phyloP scores from a whole-genome alignment of 768 basidiomycete genomes.

The Daedalea quercina region DNA sequence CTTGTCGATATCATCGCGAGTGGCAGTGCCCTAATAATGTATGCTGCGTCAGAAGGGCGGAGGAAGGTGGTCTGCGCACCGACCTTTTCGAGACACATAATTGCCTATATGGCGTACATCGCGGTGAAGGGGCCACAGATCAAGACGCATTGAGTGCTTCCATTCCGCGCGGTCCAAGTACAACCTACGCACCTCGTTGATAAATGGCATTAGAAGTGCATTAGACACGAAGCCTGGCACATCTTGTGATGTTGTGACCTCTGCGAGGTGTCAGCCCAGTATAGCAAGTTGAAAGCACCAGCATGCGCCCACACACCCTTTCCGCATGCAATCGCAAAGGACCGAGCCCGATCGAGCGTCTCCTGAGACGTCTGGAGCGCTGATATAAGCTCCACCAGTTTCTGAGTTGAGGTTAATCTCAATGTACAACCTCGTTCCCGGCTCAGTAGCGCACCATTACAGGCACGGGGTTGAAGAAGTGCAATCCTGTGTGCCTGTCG shows the following conservation, averaged over 20 bases:
- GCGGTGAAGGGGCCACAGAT: neutral
- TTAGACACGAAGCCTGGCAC: slow-evolving; percentile 96
- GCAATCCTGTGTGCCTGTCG: slow-evolving; percentile 47
- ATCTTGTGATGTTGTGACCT: slow-evolving; percentile 86
- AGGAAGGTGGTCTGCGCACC: neutral
- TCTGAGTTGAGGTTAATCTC: slow-evolving; percentile 29
- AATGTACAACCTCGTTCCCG: neutral
- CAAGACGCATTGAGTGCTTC: too few species aligned
- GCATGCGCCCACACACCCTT: slow-evolving; percentile 51
- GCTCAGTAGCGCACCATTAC: slow-evolving; percentile 63
- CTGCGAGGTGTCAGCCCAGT: slow-evolving; percentile 28
- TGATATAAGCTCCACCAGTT: slow-evolving; percentile 93
- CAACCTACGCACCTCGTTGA: slow-evolving; percentile 67
- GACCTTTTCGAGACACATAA: slow-evolving; percentile 90
- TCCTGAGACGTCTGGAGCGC: slow-evolving; percentile 83
- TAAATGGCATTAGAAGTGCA: slow-evolving; percentile 92
- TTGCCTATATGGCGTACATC: slow-evolving; percentile 45
- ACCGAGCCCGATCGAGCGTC: slow-evolving; percentile 67
- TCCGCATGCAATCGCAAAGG: slow-evolving; percentile 83
- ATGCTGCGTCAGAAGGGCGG: neutral
- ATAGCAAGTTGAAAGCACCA: neutral
- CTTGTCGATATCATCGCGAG: slow-evolving; percentile 91
- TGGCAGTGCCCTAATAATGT: slow-evolving; percentile 69
- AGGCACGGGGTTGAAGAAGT: slow-evolving; percentile 97
- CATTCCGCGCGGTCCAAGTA: neutral